These are phyloP conservation scores for Mollisiaceae sp. DNA, from an alignment of 2,329 filamentous ascomycete species.

Conservation along the genomic window DNA sequence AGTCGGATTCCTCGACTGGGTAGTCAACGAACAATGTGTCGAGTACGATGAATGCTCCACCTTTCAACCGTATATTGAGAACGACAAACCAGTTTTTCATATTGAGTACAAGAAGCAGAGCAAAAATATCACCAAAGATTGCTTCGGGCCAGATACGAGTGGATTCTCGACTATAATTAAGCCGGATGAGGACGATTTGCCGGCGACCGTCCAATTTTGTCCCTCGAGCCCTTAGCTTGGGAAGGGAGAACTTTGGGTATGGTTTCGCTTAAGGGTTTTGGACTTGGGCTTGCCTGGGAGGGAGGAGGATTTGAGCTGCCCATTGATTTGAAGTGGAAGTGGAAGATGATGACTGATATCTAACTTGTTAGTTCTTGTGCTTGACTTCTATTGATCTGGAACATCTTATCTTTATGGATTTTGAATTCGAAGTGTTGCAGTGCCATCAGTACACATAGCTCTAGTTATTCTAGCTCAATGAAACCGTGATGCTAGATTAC, in stretches of 20 bases:
- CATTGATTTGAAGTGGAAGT: too few species aligned
- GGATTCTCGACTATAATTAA: constrained; percentile 33
- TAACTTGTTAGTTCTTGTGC: too few species aligned
- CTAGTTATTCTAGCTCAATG: too few species aligned
- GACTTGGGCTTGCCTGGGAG: too few species aligned
- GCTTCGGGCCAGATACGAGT: constrained; percentile 10
- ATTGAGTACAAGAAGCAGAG: constrained; percentile 67
- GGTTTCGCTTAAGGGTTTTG: neutral
- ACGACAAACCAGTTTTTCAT: constrained; percentile 72
- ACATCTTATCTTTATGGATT: too few species aligned
- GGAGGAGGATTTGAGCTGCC: too few species aligned
- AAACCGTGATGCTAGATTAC: too few species aligned
- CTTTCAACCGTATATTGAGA: constrained; percentile 62
- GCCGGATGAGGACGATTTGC: constrained; percentile 8
- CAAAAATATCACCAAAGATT: constrained; percentile 15
- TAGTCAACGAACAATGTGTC: constrained; percentile 73
- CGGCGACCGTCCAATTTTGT: neutral
- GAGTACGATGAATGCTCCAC: constrained; percentile 63
- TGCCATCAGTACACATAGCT: too few species aligned
- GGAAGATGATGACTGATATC: too few species aligned
- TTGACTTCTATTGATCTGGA: too few species aligned
- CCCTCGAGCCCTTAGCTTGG: neutral
- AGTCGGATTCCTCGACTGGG: constrained; percentile 62
- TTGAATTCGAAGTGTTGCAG: too few species aligned
- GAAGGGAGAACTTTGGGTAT: neutral